Evolutionary conservation across 768 basidiomycete genomes (phyloP).

Genomic region (Suillus discolor): DNA sequence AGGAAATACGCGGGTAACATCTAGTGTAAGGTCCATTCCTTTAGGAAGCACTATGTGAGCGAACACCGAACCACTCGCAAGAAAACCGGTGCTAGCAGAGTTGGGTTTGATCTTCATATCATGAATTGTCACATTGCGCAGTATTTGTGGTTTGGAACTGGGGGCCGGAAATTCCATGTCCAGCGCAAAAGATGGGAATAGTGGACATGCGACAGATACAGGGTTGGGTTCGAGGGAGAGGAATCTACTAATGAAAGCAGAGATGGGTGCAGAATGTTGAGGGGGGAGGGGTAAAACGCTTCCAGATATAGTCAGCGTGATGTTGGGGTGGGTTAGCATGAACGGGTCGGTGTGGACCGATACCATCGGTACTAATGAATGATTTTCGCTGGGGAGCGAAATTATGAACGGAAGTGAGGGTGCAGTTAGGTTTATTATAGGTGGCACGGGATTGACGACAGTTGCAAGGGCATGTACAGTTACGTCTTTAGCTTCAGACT

Average conservation of each 20-base stretch:
- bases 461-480: constrained; percentile 56
- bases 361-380: constrained; percentile 48
- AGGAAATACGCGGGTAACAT: constrained; percentile 67
- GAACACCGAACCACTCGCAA: constrained; percentile 71
- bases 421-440: constrained; percentile 47
- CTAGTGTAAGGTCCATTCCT: constrained; percentile 66
- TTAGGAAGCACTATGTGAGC: constrained; percentile 68
- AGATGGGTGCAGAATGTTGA: constrained; percentile 44
- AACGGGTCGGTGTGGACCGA: constrained; percentile 58
- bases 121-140: constrained; percentile 72
- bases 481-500: constrained; percentile 38
- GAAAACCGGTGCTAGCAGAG: constrained; percentile 41
- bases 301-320: constrained; percentile 60
- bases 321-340: constrained; percentile 65
- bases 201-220: constrained; percentile 58
- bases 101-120: constrained; percentile 70
- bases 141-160: constrained; percentile 60
- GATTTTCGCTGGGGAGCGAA: constrained; percentile 43
- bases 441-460: constrained; percentile 57
- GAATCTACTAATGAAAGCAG: constrained; percentile 64
- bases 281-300: constrained; percentile 55
- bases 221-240: constrained; percentile 58
- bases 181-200: constrained; percentile 52
- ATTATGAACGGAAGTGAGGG: constrained; percentile 67
- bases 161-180: constrained; percentile 66